Evolutionary conservation across 2,329 filamentous ascomycete species (phyloP), one percentile per base, ranked within the genome.

Genomic region (Claviceps monticola): DNA sequence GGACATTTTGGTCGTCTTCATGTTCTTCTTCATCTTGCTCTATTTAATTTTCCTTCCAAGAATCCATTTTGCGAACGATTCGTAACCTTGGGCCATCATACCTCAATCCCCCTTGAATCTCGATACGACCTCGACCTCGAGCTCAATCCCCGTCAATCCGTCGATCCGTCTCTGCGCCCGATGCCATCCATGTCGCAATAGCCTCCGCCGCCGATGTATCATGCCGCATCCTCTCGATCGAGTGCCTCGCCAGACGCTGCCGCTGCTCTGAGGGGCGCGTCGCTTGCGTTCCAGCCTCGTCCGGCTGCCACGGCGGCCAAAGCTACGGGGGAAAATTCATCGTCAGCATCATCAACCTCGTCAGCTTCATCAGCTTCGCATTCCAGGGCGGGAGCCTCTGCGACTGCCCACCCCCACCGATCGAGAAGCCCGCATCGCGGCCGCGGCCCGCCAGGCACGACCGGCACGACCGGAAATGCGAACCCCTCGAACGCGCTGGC

Each of bases 211-310:
- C 63, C 57, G 59, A 69, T 69, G 66, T 64, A 61, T 61, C 59
- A 62, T 58, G 62, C 62, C 60, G 63, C 59, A 49, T 51, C 54
- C 41, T 55, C 57, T 45, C 61, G 62, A 36, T 56, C 58, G 51
- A 56, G 58, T 58, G 61, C 62, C 60, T 62, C 59, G 49, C 53
- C 62, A 50, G 61, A 68, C 55, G 61, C 62, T 62, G 64, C 72
- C 14, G 74, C 74, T 48, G 65, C 76, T 48, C 65, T 80, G 52
- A 71, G 68, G 53, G 78, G 78, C 50, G 78, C 78, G 9, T 74
- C 73, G 11, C 68, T 80, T 26, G 78, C 78, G 19, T 81, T 80
- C 55, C 67, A 71, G 47, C 65, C 61, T 49, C 60, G 61, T 9
- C 38, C 38, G 29, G 38, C 44, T 19, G 49, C 39, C 8, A 26